Percentiles rank a stretch among this genome's conserved stretches.
These are phyloP conservation scores for Neopestalotiopsis rosae DNA, from an alignment of 2,329 filamentous ascomycete species.

Conservation along the genomic window DNA sequence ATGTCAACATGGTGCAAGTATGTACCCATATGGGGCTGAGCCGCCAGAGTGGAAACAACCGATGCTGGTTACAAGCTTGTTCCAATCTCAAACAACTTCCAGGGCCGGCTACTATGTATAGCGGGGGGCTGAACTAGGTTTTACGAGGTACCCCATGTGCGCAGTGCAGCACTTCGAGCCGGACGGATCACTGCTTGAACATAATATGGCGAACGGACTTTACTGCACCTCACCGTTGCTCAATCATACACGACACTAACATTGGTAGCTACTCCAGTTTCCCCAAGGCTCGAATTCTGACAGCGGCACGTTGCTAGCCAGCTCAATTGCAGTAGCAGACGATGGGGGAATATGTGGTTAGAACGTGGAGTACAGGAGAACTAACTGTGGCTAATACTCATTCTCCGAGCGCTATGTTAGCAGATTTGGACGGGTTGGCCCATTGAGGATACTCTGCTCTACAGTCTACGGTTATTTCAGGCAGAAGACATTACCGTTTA, in stretches of 20 bases:
- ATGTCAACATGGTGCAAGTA: too few species aligned
- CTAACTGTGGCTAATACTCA: background rate
- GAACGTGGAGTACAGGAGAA: background rate
- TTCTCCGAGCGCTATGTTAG: background rate
- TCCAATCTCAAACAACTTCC: background rate
- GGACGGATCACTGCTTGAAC: too few species aligned
- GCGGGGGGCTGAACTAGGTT: background rate
- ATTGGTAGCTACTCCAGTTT: background rate
- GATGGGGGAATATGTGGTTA: background rate
- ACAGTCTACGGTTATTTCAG: background rate
- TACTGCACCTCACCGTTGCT: too few species aligned
- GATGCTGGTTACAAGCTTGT: slow-evolving; percentile 4
- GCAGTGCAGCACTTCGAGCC: too few species aligned
- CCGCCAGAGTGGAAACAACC: slow-evolving; percentile 6
- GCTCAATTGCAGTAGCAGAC: background rate
- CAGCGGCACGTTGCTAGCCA: background rate
- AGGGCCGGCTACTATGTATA: background rate
- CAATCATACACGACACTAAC: background rate
- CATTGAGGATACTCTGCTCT: background rate
- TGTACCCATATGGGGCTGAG: background rate
- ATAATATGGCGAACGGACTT: too few species aligned
- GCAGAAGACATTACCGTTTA: too few species aligned
- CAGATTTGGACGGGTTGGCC: background rate
- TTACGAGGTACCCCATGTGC: background rate
- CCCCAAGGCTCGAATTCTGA: background rate